Base-by-base conservation (phyloP, 2,329 filamentous ascomycete genomes). In the Neospermospora avenae region DNA sequence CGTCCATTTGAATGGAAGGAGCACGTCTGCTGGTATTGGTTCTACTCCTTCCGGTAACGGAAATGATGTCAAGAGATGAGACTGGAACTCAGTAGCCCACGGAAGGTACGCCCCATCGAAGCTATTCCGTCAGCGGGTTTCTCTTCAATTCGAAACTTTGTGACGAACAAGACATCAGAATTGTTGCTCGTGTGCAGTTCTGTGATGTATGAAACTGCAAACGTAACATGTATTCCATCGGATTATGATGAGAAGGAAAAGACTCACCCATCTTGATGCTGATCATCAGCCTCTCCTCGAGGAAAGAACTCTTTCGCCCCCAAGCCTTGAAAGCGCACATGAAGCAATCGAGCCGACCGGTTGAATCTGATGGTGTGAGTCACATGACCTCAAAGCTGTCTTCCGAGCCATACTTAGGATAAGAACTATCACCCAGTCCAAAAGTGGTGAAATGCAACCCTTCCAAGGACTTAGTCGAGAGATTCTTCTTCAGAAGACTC, bases 381-480 rank as follows among this genome's bases (percentile, higher is more conserved):
- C 53, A 42, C 48, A 45, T 57, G 44, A 58, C 28, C 25, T 16
- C 14, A n/a, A 56, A 7, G 39, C 22, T 51, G 48, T 25, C 13
- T 34, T 37, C 24, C 59, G 8, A 22, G 39, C 72, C 82, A 65
- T 78, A 95, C 87, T 96, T 93, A 58, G 89, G 82, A 79, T 99
- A 99, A 1, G 93, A 96, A 70, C 90, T 96, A 74, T 99, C 95
- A 0, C 95, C 95, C 0, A 98, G 81, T 0, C 95, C 95, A 78
- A 98, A 96, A 0, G 88, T 89, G 3, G 90, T 88, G 75, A 96
- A 98, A 1, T 78, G 81, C 63, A 96, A 77, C 35, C 82, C 80
- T 39, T 78, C 72, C 41, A 99, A 78, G 68, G 87, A 93, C 16
- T 82, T 84, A 3, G 86, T 80, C 13, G 88, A 84, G 28, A 99